phyloP scores from a whole-genome alignment of 2,329 filamentous ascomycete genomes.

The Neonectria magnoliae region DNA sequence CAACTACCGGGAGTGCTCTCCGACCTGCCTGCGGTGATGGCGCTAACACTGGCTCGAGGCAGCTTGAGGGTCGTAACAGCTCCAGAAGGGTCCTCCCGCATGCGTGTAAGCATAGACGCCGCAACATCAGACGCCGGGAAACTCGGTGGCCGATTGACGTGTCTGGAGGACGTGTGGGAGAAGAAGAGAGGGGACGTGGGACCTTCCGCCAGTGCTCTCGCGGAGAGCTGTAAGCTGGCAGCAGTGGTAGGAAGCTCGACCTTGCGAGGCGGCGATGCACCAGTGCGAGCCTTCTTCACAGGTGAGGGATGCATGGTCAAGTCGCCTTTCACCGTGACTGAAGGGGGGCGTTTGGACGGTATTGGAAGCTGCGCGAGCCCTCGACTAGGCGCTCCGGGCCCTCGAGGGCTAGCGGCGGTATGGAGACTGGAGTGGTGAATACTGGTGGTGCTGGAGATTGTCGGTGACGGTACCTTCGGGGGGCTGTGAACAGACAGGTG shows the following conservation, averaged over 20 bases:
- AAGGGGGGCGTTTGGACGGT: slow-evolving; percentile 42
- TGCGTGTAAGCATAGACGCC: slow-evolving; percentile 58
- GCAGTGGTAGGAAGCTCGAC: slow-evolving; percentile 53
- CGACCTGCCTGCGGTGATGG: slow-evolving; percentile 58
- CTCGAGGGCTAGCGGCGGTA: slow-evolving; percentile 30
- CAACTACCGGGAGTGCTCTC: slow-evolving; percentile 64
- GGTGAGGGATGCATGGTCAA: slow-evolving; percentile 48
- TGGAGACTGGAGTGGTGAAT: slow-evolving; percentile 37
- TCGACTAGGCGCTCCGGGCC: slow-evolving; percentile 25
- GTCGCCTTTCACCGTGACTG: slow-evolving; percentile 35
- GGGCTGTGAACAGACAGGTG: slow-evolving; percentile 28
- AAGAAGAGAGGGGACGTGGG: slow-evolving; percentile 64
- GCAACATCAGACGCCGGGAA: slow-evolving; percentile 54
- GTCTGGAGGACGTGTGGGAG: slow-evolving; percentile 54
- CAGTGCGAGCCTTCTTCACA: slow-evolving; percentile 59
- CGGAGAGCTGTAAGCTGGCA: slow-evolving; percentile 37
- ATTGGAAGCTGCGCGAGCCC: slow-evolving; percentile 31
- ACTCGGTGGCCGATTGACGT: slow-evolving; percentile 50
- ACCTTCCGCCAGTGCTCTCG: slow-evolving; percentile 46
- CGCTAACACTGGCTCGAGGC: slow-evolving; percentile 62
- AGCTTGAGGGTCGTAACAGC: slow-evolving; percentile 65
- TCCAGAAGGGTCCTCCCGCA: slow-evolving; percentile 55
- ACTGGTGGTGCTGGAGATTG: slow-evolving; percentile 27
- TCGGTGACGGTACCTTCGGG: slow-evolving; percentile 15
- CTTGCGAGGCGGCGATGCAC: slow-evolving; percentile 56